A percentile compares a stretch with the other conserved stretches of the same genome.
These are phyloP conservation scores for Eimeria praecox DNA, from an alignment of 169 alveolate genomes.

Conservation along the genomic window DNA sequence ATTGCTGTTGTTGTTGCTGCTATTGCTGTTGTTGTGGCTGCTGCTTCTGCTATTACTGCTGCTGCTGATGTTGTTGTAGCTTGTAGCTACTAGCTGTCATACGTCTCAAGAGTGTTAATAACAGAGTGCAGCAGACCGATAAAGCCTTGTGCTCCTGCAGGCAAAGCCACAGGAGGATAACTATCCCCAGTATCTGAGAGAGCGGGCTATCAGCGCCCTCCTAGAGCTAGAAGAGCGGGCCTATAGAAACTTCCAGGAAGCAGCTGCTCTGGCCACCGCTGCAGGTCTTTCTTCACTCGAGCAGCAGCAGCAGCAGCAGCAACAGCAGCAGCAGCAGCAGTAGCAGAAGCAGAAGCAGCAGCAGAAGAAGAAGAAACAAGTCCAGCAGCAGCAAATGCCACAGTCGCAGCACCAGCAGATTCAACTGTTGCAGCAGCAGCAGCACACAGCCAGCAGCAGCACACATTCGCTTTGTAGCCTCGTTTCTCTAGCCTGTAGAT, in stretches of 20 bases:
- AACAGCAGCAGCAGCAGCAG: not conserved
- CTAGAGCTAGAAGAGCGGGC: slow-evolving; percentile 32
- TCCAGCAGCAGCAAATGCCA: too few species aligned
- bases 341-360: not conserved
- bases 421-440: not conserved
- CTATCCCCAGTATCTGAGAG: slow-evolving; percentile 62
- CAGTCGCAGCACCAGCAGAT: too few species aligned
- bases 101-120: not conserved
- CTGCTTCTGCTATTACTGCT: too few species aligned
- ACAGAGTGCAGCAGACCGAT: not conserved
- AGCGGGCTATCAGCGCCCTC: slow-evolving; percentile 65
- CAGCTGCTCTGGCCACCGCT: slow-evolving; percentile 53
- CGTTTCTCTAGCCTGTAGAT: not conserved
- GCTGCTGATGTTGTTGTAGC: too few species aligned
- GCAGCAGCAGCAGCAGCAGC: not conserved
- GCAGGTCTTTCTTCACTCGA: not conserved
- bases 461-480: not conserved
- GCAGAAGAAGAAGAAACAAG: not conserved
- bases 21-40: too few species aligned
- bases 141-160: slow-evolving; percentile 9
- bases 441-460: slow-evolving; percentile 5
- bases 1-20: too few species aligned
- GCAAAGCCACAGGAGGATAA: slow-evolving; percentile 11
- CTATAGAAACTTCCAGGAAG: slow-evolving; percentile 44
- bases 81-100: not conserved